phyloP scores from a whole-genome alignment of 768 basidiomycete genomes.

The Leucocoprinus birnbaumii region DNA sequence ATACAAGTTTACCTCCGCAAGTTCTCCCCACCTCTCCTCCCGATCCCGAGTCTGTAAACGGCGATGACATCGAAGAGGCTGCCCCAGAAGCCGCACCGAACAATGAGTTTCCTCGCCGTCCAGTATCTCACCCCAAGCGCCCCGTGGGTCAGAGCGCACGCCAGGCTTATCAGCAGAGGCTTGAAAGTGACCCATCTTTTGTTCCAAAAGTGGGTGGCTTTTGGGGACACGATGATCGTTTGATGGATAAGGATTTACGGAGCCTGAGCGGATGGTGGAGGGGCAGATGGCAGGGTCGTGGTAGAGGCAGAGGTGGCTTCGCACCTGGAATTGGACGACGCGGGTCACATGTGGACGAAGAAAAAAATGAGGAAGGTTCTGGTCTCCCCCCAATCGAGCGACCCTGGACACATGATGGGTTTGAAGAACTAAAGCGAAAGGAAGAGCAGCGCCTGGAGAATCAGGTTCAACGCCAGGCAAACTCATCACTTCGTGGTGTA shows the following conservation, averaged over 20 bases:
- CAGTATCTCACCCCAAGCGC: slow-evolving; percentile 25
- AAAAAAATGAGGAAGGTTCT: slow-evolving; percentile 16
- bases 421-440: slow-evolving; percentile 78
- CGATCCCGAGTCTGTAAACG: slow-evolving; percentile 8
- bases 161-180: slow-evolving; percentile 80
- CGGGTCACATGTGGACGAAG: slow-evolving; percentile 53
- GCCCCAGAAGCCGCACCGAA: slow-evolving; percentile 4
- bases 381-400: slow-evolving; percentile 59
- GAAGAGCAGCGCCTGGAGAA: slow-evolving; percentile 50
- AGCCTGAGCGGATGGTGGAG: slow-evolving; percentile 89
- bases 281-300: slow-evolving; percentile 70
- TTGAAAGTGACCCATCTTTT: slow-evolving; percentile 84
- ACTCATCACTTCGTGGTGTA: slow-evolving; percentile 28
- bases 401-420: slow-evolving; percentile 84
- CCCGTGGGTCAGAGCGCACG: slow-evolving; percentile 62
- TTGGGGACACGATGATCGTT: slow-evolving; percentile 92
- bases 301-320: slow-evolving; percentile 45
- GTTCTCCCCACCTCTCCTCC: slow-evolving; percentile 1
- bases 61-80: slow-evolving; percentile 1
- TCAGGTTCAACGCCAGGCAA: slow-evolving; percentile 22
- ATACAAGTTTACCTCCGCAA: slow-evolving; percentile 1
- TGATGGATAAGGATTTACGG: slow-evolving; percentile 78
- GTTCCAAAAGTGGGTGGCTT: slow-evolving; percentile 90
- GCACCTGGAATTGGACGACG: slow-evolving; percentile 35
- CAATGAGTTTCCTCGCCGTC: slow-evolving; percentile 4